Conservation (phyloP, 371 early-diverging fungal genomes). For the Rhizopus stolonifer region DNA sequence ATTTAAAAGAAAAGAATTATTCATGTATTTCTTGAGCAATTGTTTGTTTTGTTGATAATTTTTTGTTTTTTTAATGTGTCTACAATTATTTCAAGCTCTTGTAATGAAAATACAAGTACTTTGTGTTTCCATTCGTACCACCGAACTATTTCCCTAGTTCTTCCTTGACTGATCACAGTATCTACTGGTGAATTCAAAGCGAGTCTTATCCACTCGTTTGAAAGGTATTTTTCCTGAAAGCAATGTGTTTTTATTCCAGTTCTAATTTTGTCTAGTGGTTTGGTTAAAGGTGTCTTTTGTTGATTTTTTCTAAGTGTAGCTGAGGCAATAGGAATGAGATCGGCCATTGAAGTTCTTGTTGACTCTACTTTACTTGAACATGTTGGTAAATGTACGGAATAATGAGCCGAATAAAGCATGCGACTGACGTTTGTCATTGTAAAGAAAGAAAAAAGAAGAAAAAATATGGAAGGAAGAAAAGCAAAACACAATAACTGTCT, state of each 20-base stretch:
- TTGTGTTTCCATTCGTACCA: constrained; percentile 51
- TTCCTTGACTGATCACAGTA: constrained; percentile 33
- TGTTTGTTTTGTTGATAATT: no score
- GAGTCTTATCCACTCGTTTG: constrained; percentile 49
- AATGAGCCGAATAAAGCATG: no score
- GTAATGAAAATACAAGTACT: constrained; percentile 24
- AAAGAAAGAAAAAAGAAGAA: no score
- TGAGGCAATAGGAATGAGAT: constrained; percentile 44
- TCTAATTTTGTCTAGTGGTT: constrained; percentile 41
- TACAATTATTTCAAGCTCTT: constrained; percentile 39
- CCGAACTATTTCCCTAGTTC: constrained; percentile 44
- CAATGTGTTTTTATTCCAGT: constrained; percentile 39
- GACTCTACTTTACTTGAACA: no score
- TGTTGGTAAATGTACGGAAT: no score
- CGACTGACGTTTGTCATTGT: constrained; percentile 21
- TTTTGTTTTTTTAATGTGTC: constrained; percentile 33
- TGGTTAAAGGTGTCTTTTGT: constrained; percentile 31
- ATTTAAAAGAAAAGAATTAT: no score
- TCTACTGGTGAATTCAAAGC: constrained; percentile 40
- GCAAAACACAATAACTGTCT: background rate
- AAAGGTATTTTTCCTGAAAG: constrained; percentile 42
- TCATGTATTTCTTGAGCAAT: no score
- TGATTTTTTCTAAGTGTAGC: constrained; percentile 24
- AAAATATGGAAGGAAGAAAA: no score
- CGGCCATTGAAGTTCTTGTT: constrained; percentile 33